Base-by-base conservation (phyloP, 257 asterid genomes). In the Sherardia arvensis region DNA sequence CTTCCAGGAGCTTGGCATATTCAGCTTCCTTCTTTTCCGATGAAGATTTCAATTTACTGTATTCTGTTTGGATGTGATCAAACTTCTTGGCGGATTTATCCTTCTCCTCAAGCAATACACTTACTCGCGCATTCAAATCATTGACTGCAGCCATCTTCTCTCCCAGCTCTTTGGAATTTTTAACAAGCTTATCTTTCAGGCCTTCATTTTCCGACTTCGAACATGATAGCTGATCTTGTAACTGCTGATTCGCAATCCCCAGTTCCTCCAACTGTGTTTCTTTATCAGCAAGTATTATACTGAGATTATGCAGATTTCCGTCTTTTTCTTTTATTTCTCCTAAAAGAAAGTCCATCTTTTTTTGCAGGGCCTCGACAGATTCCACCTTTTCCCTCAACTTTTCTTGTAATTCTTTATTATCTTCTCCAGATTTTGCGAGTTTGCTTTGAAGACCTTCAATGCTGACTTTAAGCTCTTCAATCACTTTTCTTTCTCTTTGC, bases 301-400 rank as follows among this genome's bases (percentile, higher is more conserved):
- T 57, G 68, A 74, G 86, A 51, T 43, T 32, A 4, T 48, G 71
- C 20, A 81, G 67, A 29, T 53, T 70, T 18, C 40, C 76, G 47
- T 81, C 95, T 73, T 88, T 84, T 63, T 79, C 85, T 68, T 81
- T 76, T 67, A 84, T 76, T 69, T 91, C 96, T 59, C 74, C 59
- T 6, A 71, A 76, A 57, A 88, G 85, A 64, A 75, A 77, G 69
- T 67, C 69, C 4, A 81, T 71, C 78, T 77, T 89, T 57, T 81
- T 87, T 72, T 83, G 83, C 79, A 86, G 70, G 67, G 67, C 77
- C 55, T 55, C 72, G 55, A 80, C 40, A 40, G 72, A 75, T 61
- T 80, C 79, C 36, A 78, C 59, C 81, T 86, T 88, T 73, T 83
- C 83, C 64, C 76, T 74, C 67, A 87, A 78, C 65, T 79, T 81